A percentile compares a stretch with the other conserved stretches of the same genome.
phyloP scores from a whole-genome alignment of 352 stramenopile genomes.

The Globisporangium uncinulatum region DNA sequence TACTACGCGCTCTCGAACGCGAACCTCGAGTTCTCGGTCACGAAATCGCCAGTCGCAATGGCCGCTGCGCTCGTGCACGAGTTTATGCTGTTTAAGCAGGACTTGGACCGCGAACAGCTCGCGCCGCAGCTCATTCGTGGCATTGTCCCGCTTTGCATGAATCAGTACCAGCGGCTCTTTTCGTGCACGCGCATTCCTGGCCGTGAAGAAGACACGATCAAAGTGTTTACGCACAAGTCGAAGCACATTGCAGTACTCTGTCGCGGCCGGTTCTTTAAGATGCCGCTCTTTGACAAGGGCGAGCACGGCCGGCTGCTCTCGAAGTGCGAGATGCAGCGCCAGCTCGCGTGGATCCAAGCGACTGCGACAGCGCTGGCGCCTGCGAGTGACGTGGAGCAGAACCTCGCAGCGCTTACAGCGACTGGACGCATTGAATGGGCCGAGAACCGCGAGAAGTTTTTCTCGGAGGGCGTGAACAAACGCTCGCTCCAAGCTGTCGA shows the following conservation, averaged over 20 bases:
- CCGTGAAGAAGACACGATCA: slow-evolving; percentile 77
- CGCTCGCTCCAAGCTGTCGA: slow-evolving; percentile 74
- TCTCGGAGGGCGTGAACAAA: slow-evolving; percentile 86
- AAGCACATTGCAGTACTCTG: slow-evolving; percentile 88
- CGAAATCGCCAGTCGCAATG: slow-evolving; percentile 54
- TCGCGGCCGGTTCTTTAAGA: slow-evolving; percentile 85
- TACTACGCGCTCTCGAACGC: slow-evolving; percentile 82
- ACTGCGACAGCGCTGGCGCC: slow-evolving; percentile 34
- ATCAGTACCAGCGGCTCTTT: slow-evolving; percentile 88
- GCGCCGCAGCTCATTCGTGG: slow-evolving; percentile 76
- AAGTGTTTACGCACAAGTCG: slow-evolving; percentile 62
- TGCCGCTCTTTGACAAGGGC: slow-evolving; percentile 80
- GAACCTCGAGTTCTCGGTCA: slow-evolving; percentile 57
- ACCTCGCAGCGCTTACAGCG: slow-evolving; percentile 77
- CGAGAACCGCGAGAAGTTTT: slow-evolving; percentile 84
- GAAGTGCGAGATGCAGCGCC: slow-evolving; percentile 76
- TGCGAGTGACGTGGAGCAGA: slow-evolving; percentile 31
- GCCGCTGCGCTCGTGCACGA: slow-evolving; percentile 66
- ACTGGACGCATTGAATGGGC: slow-evolving; percentile 84
- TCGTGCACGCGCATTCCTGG: slow-evolving; percentile 85
- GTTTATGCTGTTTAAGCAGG: slow-evolving; percentile 86
- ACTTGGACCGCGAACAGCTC: slow-evolving; percentile 79
- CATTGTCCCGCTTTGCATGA: slow-evolving; percentile 89
- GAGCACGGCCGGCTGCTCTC: slow-evolving; percentile 66
- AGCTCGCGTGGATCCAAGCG: slow-evolving; percentile 67